Conservation (phyloP, 306 rosid genomes). For the Senna tora region DNA sequence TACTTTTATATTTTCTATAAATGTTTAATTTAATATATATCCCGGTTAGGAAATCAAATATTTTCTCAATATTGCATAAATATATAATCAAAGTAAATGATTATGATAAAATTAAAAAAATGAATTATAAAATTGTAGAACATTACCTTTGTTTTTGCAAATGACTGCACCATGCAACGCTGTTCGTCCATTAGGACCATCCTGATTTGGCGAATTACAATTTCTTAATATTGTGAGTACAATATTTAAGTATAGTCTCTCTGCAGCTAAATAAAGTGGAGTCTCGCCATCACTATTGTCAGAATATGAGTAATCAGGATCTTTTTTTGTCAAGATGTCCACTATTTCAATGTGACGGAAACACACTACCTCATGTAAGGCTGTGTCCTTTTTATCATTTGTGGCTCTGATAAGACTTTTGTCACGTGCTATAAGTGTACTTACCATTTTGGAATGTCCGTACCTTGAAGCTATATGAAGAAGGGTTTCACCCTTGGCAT, state of each 20-base stretch:
- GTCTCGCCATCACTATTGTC: conserved; percentile 14
- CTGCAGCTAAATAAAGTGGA: conserved; percentile 7
- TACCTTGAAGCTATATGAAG: conserved; percentile 25
- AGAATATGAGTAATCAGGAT: neutral
- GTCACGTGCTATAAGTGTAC: neutral
- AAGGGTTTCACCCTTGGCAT: neutral
- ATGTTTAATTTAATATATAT: too few species aligned
- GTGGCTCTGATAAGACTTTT: neutral
- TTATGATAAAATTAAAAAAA: too few species aligned
- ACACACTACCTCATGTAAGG: conserved; percentile 14
- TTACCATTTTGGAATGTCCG: neutral
- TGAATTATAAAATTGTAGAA: too few species aligned
- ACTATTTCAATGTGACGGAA: neutral
- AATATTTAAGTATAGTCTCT: neutral
- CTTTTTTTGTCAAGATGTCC: neutral
- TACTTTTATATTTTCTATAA: too few species aligned
- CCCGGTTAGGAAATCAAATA: too few species aligned
- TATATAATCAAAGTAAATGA: too few species aligned
- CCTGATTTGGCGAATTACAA: neutral
- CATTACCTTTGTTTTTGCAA: neutral
- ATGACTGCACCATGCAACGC: conserved; percentile 16
- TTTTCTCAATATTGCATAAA: too few species aligned
- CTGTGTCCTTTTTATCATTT: neutral
- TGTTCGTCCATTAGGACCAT: conserved; percentile 2
- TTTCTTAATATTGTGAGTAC: neutral